Evolutionary conservation across 768 basidiomycete genomes (phyloP).

Genomic region (Tricholoma sp.): DNA sequence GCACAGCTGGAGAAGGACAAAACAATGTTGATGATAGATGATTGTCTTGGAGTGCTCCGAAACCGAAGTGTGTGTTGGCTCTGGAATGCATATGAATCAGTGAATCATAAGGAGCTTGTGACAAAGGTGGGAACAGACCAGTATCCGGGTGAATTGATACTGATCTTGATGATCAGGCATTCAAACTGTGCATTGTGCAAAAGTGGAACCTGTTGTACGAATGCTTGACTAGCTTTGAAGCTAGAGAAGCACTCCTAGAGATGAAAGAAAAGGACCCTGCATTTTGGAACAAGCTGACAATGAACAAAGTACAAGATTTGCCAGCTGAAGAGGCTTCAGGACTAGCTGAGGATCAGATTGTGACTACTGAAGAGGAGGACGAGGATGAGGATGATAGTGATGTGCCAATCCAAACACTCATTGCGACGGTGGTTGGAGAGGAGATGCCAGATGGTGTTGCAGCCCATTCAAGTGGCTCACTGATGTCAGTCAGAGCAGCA

Average conservation of each 20-base stretch:
- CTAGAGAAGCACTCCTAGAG: background rate
- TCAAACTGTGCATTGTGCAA: background rate
- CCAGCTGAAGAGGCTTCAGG: background rate
- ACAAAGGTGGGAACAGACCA: background rate
- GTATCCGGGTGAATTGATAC: background rate
- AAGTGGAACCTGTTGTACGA: background rate
- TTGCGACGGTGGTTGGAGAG: background rate
- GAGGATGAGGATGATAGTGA: background rate
- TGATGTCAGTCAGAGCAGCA: background rate
- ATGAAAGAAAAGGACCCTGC: background rate
- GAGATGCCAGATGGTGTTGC: background rate
- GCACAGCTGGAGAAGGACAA: constrained; percentile 13
- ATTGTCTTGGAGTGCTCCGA: background rate
- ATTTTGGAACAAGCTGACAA: background rate
- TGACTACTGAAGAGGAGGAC: background rate
- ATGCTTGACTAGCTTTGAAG: background rate
- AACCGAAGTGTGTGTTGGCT: background rate
- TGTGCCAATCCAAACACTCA: background rate
- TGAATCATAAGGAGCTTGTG: background rate
- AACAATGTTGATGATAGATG: background rate
- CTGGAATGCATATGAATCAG: background rate
- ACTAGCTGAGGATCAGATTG: background rate
- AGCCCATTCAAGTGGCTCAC: background rate
- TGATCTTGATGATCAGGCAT: background rate
- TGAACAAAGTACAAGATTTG: background rate